These are phyloP conservation scores for Colletotrichum sp. DNA, from an alignment of 2,329 filamentous ascomycete species.

Conservation along the genomic window DNA sequence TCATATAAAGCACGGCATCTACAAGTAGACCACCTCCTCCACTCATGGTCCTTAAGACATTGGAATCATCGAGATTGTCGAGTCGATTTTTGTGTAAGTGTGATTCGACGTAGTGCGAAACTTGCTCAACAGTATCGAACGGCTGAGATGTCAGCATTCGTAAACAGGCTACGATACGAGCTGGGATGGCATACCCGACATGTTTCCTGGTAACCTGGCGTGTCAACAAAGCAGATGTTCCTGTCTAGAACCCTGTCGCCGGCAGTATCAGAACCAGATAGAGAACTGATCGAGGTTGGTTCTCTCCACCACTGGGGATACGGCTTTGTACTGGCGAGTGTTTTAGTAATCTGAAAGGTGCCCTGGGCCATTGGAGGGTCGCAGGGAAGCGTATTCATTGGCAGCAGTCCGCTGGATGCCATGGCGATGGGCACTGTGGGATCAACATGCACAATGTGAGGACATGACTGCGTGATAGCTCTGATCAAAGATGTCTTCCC, in stretches of 20 bases:
- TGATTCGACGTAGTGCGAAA: conserved; percentile 75
- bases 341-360: conserved; percentile 61
- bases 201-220: conserved; percentile 65
- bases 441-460: conserved; percentile 95
- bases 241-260: conserved; percentile 83
- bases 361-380: not conserved
- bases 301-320: conserved; percentile 92
- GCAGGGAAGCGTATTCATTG: not conserved
- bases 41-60: conserved; percentile 78
- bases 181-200: conserved; percentile 50
- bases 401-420: not conserved
- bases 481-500: conserved; percentile 92
- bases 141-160: conserved; percentile 24
- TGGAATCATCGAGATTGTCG: conserved; percentile 70
- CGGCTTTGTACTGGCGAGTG: conserved; percentile 80
- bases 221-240: conserved; percentile 94
- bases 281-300: conserved; percentile 64
- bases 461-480: conserved; percentile 83
- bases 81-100: conserved; percentile 67
- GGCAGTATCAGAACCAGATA: conserved; percentile 51
- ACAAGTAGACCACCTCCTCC: conserved; percentile 84
- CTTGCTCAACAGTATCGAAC: conserved; percentile 62
- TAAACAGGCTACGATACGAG: not conserved
- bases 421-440: conserved; percentile 45
- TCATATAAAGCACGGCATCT: conserved; percentile 84